These are phyloP conservation scores for Poa pratensis DNA, from an alignment of 176 grass and related monocot species.

Conservation along the genomic window DNA sequence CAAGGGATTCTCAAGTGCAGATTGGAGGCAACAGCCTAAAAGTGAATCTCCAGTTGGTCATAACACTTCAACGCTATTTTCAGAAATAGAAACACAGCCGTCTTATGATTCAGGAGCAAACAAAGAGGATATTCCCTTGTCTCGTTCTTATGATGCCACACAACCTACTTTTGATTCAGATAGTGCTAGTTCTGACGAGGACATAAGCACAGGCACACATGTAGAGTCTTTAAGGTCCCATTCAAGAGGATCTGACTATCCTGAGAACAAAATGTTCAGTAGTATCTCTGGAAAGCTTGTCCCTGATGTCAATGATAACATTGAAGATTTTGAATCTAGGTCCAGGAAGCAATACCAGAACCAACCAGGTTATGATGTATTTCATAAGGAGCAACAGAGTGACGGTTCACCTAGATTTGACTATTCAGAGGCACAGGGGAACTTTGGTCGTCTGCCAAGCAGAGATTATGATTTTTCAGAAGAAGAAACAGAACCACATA, in stretches of 20 bases:
- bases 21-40: conserved; percentile 46
- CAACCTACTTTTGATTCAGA: conserved; percentile 84
- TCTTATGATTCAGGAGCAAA: conserved; percentile 47
- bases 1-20: conserved; percentile 38
- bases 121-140: conserved; percentile 35
- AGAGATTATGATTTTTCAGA: conserved; percentile 45
- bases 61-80: conserved; percentile 45
- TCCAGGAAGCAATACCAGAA: conserved; percentile 41
- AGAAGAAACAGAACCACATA: conserved; percentile 42
- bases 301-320: conserved; percentile 32
- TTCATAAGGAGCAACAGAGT: conserved; percentile 29
- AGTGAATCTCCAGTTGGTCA: conserved; percentile 50
- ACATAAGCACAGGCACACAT: conserved; percentile 33
- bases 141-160: conserved; percentile 47
- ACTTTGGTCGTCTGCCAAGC: conserved; percentile 29
- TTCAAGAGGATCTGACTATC: conserved; percentile 35
- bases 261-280: conserved; percentile 30
- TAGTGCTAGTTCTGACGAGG: conserved; percentile 63
- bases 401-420: conserved; percentile 36
- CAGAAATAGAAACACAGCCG: conserved; percentile 33
- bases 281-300: conserved; percentile 35
- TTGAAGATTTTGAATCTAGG: conserved; percentile 44
- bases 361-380: conserved; percentile 42
- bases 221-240: conserved; percentile 35
- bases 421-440: conserved; percentile 23